Percentiles rank a stretch among this genome's conserved stretches.
Evolutionary conservation across 2,329 filamentous ascomycete species (phyloP).

Genomic region (Monosporascus sp.): DNA sequence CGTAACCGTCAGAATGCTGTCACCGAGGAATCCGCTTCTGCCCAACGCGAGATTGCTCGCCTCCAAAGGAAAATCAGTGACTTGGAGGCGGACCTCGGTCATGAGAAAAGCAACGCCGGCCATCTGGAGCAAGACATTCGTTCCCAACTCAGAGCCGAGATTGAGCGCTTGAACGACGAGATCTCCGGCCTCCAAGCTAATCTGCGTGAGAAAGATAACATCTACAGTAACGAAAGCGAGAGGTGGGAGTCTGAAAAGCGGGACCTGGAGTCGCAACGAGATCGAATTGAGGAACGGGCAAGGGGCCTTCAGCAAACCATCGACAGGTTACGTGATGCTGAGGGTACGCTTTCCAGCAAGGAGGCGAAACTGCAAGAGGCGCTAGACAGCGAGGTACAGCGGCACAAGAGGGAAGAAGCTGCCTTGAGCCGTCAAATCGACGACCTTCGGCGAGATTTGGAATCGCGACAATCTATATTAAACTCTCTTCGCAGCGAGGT

Average conservation of each 20-base stretch:
- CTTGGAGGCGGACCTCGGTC: constrained; percentile 42
- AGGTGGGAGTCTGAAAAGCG: constrained; percentile 66
- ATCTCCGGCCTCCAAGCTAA: constrained; percentile 59
- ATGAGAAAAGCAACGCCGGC: constrained; percentile 52
- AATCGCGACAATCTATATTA: constrained; percentile 59
- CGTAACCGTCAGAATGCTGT: constrained; percentile 64
- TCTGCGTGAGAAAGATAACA: constrained; percentile 63
- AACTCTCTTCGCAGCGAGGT: constrained; percentile 63
- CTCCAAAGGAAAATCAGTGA: constrained; percentile 42
- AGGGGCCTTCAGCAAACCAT: constrained; percentile 65
- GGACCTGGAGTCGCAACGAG: constrained; percentile 59
- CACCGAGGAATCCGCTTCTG: constrained; percentile 56
- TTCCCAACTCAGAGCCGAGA: constrained; percentile 47
- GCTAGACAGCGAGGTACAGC: constrained; percentile 64
- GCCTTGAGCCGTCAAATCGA: constrained; percentile 68
- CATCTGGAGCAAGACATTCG: constrained; percentile 57
- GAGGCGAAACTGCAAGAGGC: constrained; percentile 63
- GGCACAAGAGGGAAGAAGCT: constrained; percentile 67
- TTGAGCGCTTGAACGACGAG: constrained; percentile 46
- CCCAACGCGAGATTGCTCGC: constrained; percentile 58
- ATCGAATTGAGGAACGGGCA: constrained; percentile 63
- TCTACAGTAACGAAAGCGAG: constrained; percentile 66
- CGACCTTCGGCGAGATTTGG: constrained; percentile 66
- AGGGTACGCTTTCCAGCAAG: constrained; percentile 62
- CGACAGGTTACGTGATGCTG: constrained; percentile 61